A percentile compares a stretch with the other conserved stretches of the same genome.
These are phyloP conservation scores for Austropuccinia psidii DNA, from an alignment of 1,284 basidiomycete genomes.

Conservation along the genomic window DNA sequence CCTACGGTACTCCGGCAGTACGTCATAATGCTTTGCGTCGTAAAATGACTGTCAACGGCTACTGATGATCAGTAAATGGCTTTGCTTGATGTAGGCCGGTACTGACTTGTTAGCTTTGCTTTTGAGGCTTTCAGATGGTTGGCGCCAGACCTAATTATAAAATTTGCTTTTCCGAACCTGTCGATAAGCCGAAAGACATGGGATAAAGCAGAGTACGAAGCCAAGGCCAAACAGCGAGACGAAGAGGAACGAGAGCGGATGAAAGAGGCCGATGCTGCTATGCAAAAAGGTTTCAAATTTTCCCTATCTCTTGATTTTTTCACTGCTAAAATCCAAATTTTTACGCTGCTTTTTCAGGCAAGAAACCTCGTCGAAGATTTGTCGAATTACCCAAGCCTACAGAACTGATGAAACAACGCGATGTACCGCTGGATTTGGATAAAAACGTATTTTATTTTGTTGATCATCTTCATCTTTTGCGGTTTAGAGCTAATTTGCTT, in stretches of 20 bases:
- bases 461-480: not conserved
- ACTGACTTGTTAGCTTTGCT: constrained; percentile 18
- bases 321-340: constrained; percentile 5
- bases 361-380: constrained; percentile 58
- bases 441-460: constrained; percentile 57
- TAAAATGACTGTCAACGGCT: not conserved
- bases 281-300: constrained; percentile 38
- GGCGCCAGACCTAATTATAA: not conserved
- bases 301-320: not conserved
- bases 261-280: constrained; percentile 38
- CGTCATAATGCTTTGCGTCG: not conserved
- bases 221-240: constrained; percentile 42
- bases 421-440: constrained; percentile 69
- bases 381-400: constrained; percentile 77
- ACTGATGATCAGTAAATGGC: not conserved
- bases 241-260: constrained; percentile 40
- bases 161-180: not conserved
- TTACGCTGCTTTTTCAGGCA: constrained; percentile 54
- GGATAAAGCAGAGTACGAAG: constrained; percentile 44
- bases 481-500: not conserved
- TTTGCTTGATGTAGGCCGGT: constrained; percentile 6
- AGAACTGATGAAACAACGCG: constrained; percentile 75
- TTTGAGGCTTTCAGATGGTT: not conserved
- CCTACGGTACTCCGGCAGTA: constrained; percentile 12
- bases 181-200: constrained; percentile 39